Conservation (phyloP, 129 eudicot genomes). For the Mikania micrantha region DNA sequence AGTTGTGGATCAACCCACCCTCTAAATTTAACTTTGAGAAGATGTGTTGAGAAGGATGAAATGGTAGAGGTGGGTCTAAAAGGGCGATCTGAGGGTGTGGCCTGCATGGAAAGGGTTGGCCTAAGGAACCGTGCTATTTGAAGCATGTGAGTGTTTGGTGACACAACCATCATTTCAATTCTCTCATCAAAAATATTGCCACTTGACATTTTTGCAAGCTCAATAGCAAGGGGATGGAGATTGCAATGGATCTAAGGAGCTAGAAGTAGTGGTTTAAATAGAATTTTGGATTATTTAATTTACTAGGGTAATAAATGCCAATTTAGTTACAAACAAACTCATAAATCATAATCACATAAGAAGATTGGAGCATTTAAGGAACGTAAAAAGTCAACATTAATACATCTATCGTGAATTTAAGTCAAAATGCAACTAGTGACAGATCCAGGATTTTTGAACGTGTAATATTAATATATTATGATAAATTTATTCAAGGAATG, state of each 20-base stretch:
- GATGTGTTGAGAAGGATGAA: not conserved
- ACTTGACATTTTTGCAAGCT: slow-evolving; percentile 11
- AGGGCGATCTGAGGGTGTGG: not conserved
- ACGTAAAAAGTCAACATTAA: not conserved
- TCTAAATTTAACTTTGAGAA: not conserved
- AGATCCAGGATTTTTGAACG: not conserved
- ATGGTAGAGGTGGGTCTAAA: not conserved
- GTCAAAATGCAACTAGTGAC: not conserved
- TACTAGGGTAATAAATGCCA: slow-evolving; percentile 7
- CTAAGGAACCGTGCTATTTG: not conserved
- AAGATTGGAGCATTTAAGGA: not conserved
- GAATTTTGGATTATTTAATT: slow-evolving; percentile 8
- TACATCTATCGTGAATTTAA: not conserved
- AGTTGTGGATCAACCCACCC: slow-evolving; percentile 17
- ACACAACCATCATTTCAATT: not conserved
- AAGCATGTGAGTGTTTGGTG: not conserved
- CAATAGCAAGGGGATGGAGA: not conserved
- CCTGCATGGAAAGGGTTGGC: not conserved
- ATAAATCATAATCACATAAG: not conserved
- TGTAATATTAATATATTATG: not conserved
- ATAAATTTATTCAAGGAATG: not conserved
- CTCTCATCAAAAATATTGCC: not conserved
- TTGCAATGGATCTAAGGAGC: not conserved
- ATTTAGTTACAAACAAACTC: not conserved
- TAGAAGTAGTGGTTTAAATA: slow-evolving; percentile 15